phyloP scores from a whole-genome alignment of 768 basidiomycete genomes.

The Boletus bicolor region DNA sequence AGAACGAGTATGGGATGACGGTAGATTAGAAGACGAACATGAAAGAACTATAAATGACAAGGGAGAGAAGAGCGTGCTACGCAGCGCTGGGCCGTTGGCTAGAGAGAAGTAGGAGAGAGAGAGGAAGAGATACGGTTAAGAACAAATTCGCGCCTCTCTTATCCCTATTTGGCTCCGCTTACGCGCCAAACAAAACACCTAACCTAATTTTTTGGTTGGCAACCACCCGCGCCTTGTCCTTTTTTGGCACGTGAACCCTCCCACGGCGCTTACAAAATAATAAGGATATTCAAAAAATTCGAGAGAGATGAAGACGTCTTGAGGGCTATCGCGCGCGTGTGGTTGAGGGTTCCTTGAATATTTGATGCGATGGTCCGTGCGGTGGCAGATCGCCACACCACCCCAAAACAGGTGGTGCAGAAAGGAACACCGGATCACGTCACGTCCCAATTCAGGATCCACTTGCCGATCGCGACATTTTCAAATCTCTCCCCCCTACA shows the following conservation, averaged over 20 bases:
- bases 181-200: constrained; percentile 38
- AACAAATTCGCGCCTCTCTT: constrained; percentile 38
- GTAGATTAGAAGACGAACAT: constrained; percentile 34
- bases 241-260: constrained; percentile 3
- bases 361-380: constrained; percentile 25
- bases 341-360: background rate
- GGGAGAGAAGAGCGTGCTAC: constrained; percentile 60
- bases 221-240: constrained; percentile 8
- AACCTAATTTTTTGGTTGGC: constrained; percentile 29
- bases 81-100: constrained; percentile 49
- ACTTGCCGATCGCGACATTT: constrained; percentile 32
- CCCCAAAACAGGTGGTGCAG: constrained; percentile 12
- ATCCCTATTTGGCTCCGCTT: constrained; percentile 42
- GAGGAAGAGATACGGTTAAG: constrained; percentile 43
- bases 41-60: constrained; percentile 53
- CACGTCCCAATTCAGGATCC: constrained; percentile 25
- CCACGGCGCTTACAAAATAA: constrained; percentile 5
- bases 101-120: constrained; percentile 60
- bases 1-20: constrained; percentile 5
- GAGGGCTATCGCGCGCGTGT: background rate
- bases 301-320: background rate
- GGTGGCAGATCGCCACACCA: constrained; percentile 25
- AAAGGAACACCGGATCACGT: constrained; percentile 32
- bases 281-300: background rate
- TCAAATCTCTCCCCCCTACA: constrained; percentile 6